These are phyloP conservation scores for Pseudozyma hubeiensis DNA, from an alignment of 1,284 basidiomycete species.

Conservation along the genomic window DNA sequence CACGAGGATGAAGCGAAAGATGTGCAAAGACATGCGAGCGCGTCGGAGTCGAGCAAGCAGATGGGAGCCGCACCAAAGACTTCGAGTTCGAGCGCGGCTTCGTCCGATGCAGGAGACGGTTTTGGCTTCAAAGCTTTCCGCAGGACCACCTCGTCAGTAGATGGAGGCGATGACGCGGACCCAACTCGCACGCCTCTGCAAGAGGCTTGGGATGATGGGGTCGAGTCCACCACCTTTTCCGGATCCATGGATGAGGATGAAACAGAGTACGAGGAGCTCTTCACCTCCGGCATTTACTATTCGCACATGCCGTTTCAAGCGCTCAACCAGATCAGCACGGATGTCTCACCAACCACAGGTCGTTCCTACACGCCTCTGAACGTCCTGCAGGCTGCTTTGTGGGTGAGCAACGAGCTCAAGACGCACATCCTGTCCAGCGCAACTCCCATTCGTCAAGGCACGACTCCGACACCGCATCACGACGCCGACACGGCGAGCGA, in stretches of 20 bases:
- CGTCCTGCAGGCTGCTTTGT: constrained; percentile 58
- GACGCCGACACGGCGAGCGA: constrained; percentile 24
- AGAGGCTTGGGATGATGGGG: constrained; percentile 40
- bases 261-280: constrained; percentile 73
- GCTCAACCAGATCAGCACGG: constrained; percentile 50
- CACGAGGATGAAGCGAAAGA: constrained; percentile 23
- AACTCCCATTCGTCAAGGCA: neutral
- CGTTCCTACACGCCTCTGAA: constrained; percentile 46
- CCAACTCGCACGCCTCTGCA: constrained; percentile 33
- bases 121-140: constrained; percentile 49
- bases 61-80: constrained; percentile 14
- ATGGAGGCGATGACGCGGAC: constrained; percentile 27
- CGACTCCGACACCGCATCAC: constrained; percentile 2
- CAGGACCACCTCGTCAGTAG: constrained; percentile 17
- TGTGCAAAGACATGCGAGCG: neutral
- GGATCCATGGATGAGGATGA: constrained; percentile 55
- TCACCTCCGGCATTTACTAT: constrained; percentile 85
- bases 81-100: constrained; percentile 14
- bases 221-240: constrained; percentile 29
- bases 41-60: constrained; percentile 17
- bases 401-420: constrained; percentile 58
- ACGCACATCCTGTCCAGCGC: constrained; percentile 42
- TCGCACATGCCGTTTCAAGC: constrained; percentile 77
- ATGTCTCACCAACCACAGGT: constrained; percentile 41
- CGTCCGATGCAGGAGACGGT: constrained; percentile 33